Conservation (phyloP, 176 grass and related monocot genomes). For the Oryza brachyantha region DNA sequence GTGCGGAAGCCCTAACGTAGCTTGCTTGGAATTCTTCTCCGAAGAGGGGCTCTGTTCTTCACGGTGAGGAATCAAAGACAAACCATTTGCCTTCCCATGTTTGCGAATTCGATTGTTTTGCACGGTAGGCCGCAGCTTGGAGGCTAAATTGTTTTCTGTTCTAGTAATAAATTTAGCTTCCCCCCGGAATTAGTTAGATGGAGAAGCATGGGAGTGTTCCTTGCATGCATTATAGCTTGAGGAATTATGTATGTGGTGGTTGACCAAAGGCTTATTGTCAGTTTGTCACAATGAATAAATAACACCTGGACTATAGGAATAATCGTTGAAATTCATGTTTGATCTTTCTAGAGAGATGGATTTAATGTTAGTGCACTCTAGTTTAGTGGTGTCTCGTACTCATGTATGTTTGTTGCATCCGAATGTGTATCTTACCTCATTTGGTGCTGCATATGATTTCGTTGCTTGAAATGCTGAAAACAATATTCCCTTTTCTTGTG, state of each 20-base stretch:
- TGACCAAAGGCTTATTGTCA: neutral
- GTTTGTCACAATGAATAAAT: neutral
- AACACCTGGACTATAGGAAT: neutral
- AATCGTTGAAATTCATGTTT: neutral
- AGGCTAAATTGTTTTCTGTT: neutral
- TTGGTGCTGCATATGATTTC: neutral
- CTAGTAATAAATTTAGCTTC: neutral
- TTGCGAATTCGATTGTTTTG: neutral
- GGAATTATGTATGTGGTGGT: neutral
- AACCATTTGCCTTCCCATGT: too few relatives aligned
- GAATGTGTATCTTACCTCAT: neutral
- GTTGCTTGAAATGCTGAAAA: neutral
- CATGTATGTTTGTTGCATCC: neutral
- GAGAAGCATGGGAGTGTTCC: neutral
- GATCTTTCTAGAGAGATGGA: neutral
- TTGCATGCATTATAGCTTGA: neutral
- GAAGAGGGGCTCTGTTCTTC: neutral
- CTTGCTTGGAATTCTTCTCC: neutral
- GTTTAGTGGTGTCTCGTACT: neutral
- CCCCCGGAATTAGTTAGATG: too few relatives aligned
- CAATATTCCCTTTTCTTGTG: constrained; percentile 11
- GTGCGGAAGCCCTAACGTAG: neutral
- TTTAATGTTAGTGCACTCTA: neutral
- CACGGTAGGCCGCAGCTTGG: neutral
- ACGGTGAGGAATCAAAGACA: neutral